phyloP scores from a whole-genome alignment of 805 yeast genomes.

The Sugiyamaella marilandica region DNA sequence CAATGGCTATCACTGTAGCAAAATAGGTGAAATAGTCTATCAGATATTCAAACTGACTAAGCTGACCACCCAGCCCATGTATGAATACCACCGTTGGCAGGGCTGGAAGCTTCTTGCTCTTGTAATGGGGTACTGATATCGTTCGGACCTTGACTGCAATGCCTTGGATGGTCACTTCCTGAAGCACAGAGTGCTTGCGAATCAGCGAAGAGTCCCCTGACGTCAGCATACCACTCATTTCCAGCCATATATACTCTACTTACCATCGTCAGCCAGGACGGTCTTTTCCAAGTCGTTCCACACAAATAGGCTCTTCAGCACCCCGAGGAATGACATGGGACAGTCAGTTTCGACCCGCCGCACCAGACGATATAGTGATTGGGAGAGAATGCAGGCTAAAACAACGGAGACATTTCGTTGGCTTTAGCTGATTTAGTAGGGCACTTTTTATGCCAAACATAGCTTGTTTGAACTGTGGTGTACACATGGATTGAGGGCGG shows the following conservation, averaged over 20 bases:
- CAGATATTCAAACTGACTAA: conserved; percentile 76
- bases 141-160: conserved; percentile 17
- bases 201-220: conserved; percentile 20
- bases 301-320: conserved; percentile 17
- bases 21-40: conserved; percentile 58
- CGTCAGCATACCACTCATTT: neutral
- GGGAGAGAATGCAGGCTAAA: too few species aligned
- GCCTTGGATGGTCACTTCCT: neutral
- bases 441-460: too few species aligned
- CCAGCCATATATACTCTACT: neutral
- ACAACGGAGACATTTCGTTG: too few species aligned
- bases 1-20: conserved; percentile 63
- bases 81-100: conserved; percentile 62
- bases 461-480: too few species aligned
- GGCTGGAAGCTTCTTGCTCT: conserved; percentile 27
- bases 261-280: conserved; percentile 16
- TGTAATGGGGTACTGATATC: conserved; percentile 26
- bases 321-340: neutral
- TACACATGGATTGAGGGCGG: too few species aligned
- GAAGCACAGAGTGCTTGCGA: conserved; percentile 16
- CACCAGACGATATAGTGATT: too few species aligned
- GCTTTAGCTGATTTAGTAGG: too few species aligned
- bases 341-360: neutral
- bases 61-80: conserved; percentile 90
- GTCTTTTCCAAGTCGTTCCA: conserved; percentile 18